Evolutionary conservation across 345 rosid genomes (phyloP), one percentile per base, ranked within the genome.

Genomic region (Microthlaspi erraticum): DNA sequence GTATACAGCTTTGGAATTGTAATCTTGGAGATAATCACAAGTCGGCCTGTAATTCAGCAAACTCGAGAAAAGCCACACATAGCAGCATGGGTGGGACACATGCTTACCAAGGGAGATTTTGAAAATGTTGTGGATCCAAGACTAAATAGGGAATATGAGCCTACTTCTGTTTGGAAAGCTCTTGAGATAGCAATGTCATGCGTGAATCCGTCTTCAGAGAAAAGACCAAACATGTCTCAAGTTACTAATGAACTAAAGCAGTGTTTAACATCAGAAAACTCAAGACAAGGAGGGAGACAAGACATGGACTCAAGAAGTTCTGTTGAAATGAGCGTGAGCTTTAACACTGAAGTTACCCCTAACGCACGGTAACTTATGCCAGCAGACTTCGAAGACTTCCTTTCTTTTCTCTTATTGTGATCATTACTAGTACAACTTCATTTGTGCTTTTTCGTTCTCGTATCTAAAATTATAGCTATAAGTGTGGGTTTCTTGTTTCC

Each of bases 1-100:
- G 82, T 82, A 5, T 79, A 77, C 29, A 82, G 86, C 9, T 74
- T 80, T 0, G 86, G 86, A 0, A 57, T 82, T 5, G 63, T 77
- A 7, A 64, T 83, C 0, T 32, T 84, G n/a, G 80, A 79, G 68
- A 50, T 75, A 0, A 79, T 84, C 11, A 69, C 86, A 45, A 72
- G 70, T n/a, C 72, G 4, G 0, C 74, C 77, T 0, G 78, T 60
- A 6, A 61, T 78, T 17, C 49, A 66, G 0, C 39, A 70, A 36
- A 10, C 29, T 5, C 45, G 61, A 9, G 68, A 26, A 32, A 42
- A 51, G 16, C 29, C 58, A 32, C 78, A 60, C 14, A 59, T 80
- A 36, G 66, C 59, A 11, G 74, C 53, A 37, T 60, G 74, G 74
- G 60, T 70, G 5, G 60, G 51, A 1, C 6, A 8, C 0, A 70